Evolutionary conservation across 768 basidiomycete species (phyloP).

Genomic region (Gloeopeniophorella convolvens): DNA sequence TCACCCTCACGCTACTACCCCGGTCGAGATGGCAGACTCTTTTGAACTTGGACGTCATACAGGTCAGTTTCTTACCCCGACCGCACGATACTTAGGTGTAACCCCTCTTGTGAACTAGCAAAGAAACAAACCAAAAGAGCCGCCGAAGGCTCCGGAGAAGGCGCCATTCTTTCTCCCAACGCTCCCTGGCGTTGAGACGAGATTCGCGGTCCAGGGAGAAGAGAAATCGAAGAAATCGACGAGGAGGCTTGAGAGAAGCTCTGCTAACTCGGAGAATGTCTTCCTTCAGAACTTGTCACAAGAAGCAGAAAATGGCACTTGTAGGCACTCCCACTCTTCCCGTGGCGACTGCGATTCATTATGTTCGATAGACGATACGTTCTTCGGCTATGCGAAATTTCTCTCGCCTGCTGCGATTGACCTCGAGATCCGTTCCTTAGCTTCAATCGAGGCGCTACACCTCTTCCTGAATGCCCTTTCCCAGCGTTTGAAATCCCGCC

Average conservation of each 20-base stretch:
- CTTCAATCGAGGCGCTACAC: slow-evolving; percentile 53
- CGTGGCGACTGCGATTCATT: slow-evolving; percentile 5
- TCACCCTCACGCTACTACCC: slow-evolving; percentile 88
- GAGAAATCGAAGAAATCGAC: slow-evolving; percentile 38
- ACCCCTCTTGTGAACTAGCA: slow-evolving; percentile 41
- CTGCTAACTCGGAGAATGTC: slow-evolving; percentile 51
- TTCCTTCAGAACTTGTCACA: slow-evolving; percentile 60
- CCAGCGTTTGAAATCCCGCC: slow-evolving; percentile 65
- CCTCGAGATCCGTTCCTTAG: slow-evolving; percentile 78
- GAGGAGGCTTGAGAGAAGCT: slow-evolving; percentile 46
- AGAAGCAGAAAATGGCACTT: slow-evolving; percentile 53
- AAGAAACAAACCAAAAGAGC: slow-evolving; percentile 94
- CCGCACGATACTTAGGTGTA: background rate
- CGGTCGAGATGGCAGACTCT: slow-evolving; percentile 94
- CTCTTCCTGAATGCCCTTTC: slow-evolving; percentile 71
- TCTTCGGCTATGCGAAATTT: slow-evolving; percentile 80
- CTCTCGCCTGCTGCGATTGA: slow-evolving; percentile 90
- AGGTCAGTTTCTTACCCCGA: slow-evolving; percentile 39
- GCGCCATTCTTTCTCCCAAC: slow-evolving; percentile 98
- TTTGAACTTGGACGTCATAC: slow-evolving; percentile 92
- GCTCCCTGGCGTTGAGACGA: slow-evolving; percentile 76
- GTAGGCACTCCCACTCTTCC: slow-evolving; percentile 42
- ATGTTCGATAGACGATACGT: slow-evolving; percentile 54
- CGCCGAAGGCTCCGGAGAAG: slow-evolving; percentile 90
- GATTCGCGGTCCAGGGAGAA: slow-evolving; percentile 58